These are phyloP conservation scores for Trebouxiophyceae sp. DNA, from an alignment of 163 green algal species.

Conservation along the genomic window DNA sequence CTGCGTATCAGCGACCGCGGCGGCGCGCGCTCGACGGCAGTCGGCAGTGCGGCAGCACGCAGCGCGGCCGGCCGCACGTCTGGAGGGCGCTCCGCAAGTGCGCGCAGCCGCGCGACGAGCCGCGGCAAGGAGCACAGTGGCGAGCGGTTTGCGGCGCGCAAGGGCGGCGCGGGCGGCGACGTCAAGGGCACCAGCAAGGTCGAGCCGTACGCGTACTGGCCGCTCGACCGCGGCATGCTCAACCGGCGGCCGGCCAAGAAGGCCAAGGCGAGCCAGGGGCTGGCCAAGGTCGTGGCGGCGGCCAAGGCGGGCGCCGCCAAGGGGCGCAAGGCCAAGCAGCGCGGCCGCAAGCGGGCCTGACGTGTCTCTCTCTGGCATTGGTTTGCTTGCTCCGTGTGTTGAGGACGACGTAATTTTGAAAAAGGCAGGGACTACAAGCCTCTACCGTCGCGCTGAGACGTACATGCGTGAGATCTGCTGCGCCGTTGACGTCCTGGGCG, in stretches of 20 bases:
- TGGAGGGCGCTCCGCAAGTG: too few species aligned
- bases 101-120: not conserved
- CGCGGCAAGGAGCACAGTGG: not conserved
- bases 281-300: conserved; percentile 42
- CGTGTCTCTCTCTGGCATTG: too few species aligned
- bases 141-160: conserved; percentile 26
- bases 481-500: too few species aligned
- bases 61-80: not conserved
- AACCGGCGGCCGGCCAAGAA: conserved; percentile 76
- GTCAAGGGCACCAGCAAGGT: conserved; percentile 62
- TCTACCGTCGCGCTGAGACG: too few species aligned
- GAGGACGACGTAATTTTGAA: too few species aligned
- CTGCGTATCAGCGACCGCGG: too few species aligned
- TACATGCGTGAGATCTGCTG: too few species aligned
- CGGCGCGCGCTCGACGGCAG: conserved; percentile 7
- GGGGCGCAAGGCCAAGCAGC: conserved; percentile 14
- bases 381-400: too few species aligned
- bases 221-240: conserved; percentile 91
- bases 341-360: too few species aligned
- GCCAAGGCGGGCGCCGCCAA: conserved; percentile 47
- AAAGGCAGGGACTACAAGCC: too few species aligned
- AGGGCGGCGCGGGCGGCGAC: conserved; percentile 51
- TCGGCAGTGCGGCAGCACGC: not conserved
- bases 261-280: conserved; percentile 35
- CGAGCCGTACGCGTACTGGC: conserved; percentile 98